Percentiles rank a stretch among this genome's conserved stretches.
Evolutionary conservation across 2,329 filamentous ascomycete species (phyloP).

Genomic region (Tolypocladium sp.): DNA sequence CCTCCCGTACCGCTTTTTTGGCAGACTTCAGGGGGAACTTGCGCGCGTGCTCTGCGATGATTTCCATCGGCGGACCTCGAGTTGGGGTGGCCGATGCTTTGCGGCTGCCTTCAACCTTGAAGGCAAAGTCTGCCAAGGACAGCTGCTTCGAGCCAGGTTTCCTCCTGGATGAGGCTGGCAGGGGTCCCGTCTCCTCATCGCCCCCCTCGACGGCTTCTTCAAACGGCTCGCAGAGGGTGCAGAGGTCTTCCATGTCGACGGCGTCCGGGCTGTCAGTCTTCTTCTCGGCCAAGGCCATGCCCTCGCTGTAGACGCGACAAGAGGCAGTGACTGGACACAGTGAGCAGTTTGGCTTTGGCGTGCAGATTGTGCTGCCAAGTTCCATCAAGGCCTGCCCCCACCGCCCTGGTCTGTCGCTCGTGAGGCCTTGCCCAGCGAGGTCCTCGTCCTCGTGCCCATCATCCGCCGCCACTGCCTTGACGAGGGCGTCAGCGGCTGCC

Average conservation of each 20-base stretch:
- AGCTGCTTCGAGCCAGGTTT: constrained; percentile 16
- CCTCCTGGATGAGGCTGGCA: constrained; percentile 4
- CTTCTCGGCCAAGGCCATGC: constrained; percentile 19
- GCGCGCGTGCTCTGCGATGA: constrained; percentile 33
- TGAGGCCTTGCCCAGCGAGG: constrained; percentile 12
- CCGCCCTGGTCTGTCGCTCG: constrained; percentile 43
- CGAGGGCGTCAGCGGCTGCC: constrained; percentile 47
- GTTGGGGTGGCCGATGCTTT: neutral
- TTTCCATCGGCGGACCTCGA: constrained; percentile 8
- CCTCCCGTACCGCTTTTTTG: constrained; percentile 43
- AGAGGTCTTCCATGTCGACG: constrained; percentile 41
- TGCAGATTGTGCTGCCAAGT: constrained; percentile 53
- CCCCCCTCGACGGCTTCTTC: constrained; percentile 23
- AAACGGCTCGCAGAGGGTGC: constrained; percentile 37
- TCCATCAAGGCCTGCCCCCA: constrained; percentile 62
- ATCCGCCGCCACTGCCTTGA: constrained; percentile 38
- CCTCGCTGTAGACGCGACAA: constrained; percentile 43
- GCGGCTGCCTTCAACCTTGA: constrained; percentile 12
- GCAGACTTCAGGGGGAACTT: constrained; percentile 40
- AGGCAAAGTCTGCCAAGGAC: constrained; percentile 25
- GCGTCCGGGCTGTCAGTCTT: constrained; percentile 5
- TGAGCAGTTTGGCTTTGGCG: constrained; percentile 47
- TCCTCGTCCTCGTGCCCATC: constrained; percentile 8
- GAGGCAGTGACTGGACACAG: constrained; percentile 40
- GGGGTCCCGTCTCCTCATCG: constrained; percentile 6